These are phyloP conservation scores for Clarireedia hainanense DNA, from an alignment of 2,329 filamentous ascomycete species.

Conservation along the genomic window DNA sequence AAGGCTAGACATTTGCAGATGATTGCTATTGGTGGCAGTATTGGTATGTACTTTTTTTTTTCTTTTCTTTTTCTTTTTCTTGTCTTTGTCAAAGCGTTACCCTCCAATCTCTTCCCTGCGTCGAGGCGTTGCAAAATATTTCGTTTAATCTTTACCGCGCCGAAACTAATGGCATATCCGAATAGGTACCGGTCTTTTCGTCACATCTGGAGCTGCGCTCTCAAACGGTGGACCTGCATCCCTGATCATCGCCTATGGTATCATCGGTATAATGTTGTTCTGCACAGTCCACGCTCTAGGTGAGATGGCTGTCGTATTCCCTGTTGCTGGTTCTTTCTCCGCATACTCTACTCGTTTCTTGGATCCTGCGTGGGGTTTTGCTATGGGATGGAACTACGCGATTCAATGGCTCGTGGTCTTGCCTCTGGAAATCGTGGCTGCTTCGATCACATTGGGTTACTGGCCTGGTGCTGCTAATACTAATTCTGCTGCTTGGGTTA, in stretches of 20 bases:
- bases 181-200: constrained; percentile 44
- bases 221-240: constrained; percentile 31
- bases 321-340: constrained; percentile 83
- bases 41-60: constrained; percentile 12
- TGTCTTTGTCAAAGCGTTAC: not conserved
- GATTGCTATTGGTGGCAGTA: constrained; percentile 41
- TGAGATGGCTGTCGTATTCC: constrained; percentile 86
- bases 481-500: constrained; percentile 60
- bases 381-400: constrained; percentile 85
- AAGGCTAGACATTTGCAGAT: constrained; percentile 48
- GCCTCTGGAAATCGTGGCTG: constrained; percentile 79
- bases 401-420: constrained; percentile 78
- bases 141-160: too few relatives aligned
- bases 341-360: constrained; percentile 89
- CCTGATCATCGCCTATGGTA: constrained; percentile 25
- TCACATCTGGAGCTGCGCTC: constrained; percentile 27
- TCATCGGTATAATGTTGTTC: constrained; percentile 47
- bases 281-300: constrained; percentile 78
- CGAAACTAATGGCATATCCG: constrained; percentile 36
- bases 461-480: constrained; percentile 50
- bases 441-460: constrained; percentile 72
- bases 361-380: constrained; percentile 89
- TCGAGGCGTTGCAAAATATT: too few relatives aligned
- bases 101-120: not conserved
- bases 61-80: not conserved